A percentile compares a stretch with the other conserved stretches of the same genome.
phyloP scores from a whole-genome alignment of 495 filamentous ascomycete species.

The Thermochaetoides thermophila region DNA sequence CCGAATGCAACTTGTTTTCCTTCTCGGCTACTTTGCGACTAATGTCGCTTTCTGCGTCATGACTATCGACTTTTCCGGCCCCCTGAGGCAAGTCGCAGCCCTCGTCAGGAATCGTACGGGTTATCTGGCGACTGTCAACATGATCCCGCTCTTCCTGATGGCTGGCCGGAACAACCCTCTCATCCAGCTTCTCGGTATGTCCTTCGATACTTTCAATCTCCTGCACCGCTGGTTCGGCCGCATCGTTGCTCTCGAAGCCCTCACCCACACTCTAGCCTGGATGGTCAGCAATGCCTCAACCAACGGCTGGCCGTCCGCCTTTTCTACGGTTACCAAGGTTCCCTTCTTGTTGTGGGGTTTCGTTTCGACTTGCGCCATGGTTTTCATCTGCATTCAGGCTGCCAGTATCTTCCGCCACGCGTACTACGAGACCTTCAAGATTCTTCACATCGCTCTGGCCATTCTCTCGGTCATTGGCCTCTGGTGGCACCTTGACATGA shows the following conservation, averaged over 20 bases:
- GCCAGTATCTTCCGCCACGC: slow-evolving; percentile 66
- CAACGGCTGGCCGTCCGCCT: slow-evolving; percentile 33
- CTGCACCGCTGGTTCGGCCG: slow-evolving; percentile 68
- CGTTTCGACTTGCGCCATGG: slow-evolving; percentile 41
- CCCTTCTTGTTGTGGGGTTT: slow-evolving; percentile 37
- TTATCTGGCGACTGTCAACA: slow-evolving; percentile 62
- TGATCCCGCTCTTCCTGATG: slow-evolving; percentile 46
- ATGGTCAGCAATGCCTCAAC: slow-evolving; percentile 13
- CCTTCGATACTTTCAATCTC: slow-evolving; percentile 67
- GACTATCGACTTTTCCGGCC: slow-evolving; percentile 49
- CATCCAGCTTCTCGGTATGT: slow-evolving; percentile 44
- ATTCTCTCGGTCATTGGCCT: slow-evolving; percentile 49
- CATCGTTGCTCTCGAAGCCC: slow-evolving; percentile 49
- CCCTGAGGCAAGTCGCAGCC: slow-evolving; percentile 19
- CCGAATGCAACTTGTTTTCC: slow-evolving; percentile 64
- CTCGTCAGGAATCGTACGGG: slow-evolving; percentile 62
- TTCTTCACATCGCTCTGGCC: slow-evolving; percentile 59
- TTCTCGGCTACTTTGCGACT: slow-evolving; percentile 53
- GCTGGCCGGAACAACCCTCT: slow-evolving; percentile 48
- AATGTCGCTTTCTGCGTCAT: slow-evolving; percentile 70
- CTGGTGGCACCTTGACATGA: slow-evolving; percentile 53
- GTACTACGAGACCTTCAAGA: slow-evolving; percentile 80
- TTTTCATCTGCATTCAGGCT: slow-evolving; percentile 54
- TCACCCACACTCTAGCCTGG: slow-evolving; percentile 46
- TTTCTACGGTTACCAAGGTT: slow-evolving; percentile 18